A percentile compares a stretch with the other conserved stretches of the same genome.
Evolutionary conservation across 441 rosid species (phyloP).

Genomic region (Erysimum pusillum): DNA sequence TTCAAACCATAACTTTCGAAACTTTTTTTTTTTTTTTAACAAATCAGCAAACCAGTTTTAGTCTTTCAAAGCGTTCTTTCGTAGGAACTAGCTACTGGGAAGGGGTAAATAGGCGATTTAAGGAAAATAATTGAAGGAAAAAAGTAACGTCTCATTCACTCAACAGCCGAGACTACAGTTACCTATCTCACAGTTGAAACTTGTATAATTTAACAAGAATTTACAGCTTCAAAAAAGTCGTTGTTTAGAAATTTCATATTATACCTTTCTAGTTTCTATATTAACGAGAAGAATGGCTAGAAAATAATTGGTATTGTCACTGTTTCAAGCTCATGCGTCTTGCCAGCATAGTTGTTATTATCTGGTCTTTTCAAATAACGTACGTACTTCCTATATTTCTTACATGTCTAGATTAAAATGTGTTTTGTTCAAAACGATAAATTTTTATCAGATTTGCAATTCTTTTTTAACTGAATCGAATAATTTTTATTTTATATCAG

Average conservation of each 20-base stretch:
- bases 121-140: slow-evolving; percentile 12
- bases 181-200: slow-evolving; percentile 31
- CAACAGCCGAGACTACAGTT: slow-evolving; percentile 51
- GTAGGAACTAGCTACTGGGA: slow-evolving; percentile 11
- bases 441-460: neutral
- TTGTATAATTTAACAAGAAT: slow-evolving; percentile 33
- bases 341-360: slow-evolving; percentile 18
- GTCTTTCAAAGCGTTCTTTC: neutral
- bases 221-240: neutral
- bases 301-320: neutral
- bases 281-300: neutral
- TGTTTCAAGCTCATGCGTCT: slow-evolving; percentile 38
- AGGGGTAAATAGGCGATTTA: neutral
- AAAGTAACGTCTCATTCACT: slow-evolving; percentile 53
- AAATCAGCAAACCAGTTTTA: neutral
- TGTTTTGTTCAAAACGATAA: neutral
- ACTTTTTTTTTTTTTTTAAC: neutral
- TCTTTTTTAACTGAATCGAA: neutral
- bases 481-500: neutral
- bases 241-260: neutral
- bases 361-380: slow-evolving; percentile 35
- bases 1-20: neutral
- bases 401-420: neutral
- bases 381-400: neutral
- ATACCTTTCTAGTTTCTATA: neutral